Evolutionary conservation across 164 flowering plant genomes (phyloP).

Genomic region (Litsea cubeba): DNA sequence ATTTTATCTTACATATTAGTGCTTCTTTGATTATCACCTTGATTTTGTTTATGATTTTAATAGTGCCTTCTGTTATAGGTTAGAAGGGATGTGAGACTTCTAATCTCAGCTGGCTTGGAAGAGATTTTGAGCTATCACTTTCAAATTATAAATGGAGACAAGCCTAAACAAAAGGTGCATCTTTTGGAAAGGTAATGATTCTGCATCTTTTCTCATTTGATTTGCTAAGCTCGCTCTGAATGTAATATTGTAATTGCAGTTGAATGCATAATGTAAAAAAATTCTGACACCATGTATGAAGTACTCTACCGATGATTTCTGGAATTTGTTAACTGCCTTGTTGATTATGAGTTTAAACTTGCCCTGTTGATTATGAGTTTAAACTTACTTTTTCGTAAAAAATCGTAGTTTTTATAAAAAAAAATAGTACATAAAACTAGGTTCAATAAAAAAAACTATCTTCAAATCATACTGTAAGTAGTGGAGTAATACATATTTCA

Average conservation of each 20-base stretch:
- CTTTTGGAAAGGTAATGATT: slow-evolving; percentile 58
- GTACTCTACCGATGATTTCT: too few relatives aligned
- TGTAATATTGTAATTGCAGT: neutral
- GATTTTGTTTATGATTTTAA: neutral
- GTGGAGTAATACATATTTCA: too few relatives aligned
- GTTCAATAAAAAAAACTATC: too few relatives aligned
- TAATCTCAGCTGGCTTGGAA: slow-evolving; percentile 53
- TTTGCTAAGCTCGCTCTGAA: neutral
- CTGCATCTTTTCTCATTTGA: neutral
- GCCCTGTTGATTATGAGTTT: too few relatives aligned
- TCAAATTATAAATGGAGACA: slow-evolving; percentile 48
- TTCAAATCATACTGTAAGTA: too few relatives aligned
- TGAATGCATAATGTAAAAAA: too few relatives aligned
- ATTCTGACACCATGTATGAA: too few relatives aligned
- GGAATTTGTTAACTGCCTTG: too few relatives aligned
- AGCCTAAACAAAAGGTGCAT: slow-evolving; percentile 48
- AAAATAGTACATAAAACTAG: too few relatives aligned
- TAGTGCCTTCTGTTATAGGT: slow-evolving; percentile 35
- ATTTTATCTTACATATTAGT: neutral
- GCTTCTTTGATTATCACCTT: neutral
- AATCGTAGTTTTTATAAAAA: too few relatives aligned
- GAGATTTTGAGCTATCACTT: slow-evolving; percentile 48
- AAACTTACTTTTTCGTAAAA: too few relatives aligned
- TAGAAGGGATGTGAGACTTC: slow-evolving; percentile 71
- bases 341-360: too few relatives aligned